Conservation (phyloP, 768 basidiomycete genomes). For the Hypsizygus marmoreus region DNA sequence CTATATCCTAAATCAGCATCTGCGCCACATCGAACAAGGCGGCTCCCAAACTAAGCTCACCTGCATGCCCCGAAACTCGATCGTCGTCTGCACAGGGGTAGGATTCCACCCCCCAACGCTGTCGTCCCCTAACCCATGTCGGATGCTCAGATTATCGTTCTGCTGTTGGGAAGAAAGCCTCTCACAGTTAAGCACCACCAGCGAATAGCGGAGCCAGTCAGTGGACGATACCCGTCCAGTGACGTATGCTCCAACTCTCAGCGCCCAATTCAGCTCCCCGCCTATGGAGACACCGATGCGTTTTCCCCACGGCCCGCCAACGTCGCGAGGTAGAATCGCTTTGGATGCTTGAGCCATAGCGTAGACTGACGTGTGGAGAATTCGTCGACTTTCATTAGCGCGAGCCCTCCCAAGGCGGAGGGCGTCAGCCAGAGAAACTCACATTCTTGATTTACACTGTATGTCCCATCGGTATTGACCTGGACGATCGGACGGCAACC, state of each 20-base stretch:
- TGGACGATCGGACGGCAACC: constrained; percentile 68
- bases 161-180: background rate
- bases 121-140: constrained; percentile 42
- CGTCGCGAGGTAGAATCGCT: constrained; percentile 66
- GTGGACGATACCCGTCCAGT: constrained; percentile 51
- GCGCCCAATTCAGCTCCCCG: constrained; percentile 54
- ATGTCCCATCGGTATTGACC: constrained; percentile 61
- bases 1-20: constrained; percentile 22
- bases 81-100: constrained; percentile 51
- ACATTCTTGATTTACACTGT: constrained; percentile 73
- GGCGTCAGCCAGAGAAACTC: constrained; percentile 18
- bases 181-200: constrained; percentile 72
- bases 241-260: constrained; percentile 64
- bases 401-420: background rate
- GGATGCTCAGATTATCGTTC: background rate
- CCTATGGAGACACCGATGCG: constrained; percentile 63
- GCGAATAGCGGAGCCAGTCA: constrained; percentile 63
- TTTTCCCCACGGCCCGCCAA: constrained; percentile 63
- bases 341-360: constrained; percentile 73
- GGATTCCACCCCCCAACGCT: constrained; percentile 53
- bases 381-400: no score
- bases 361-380: constrained; percentile 46
- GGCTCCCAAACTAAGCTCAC: constrained; percentile 27
- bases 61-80: constrained; percentile 63
- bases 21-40: background rate